phyloP scores from a whole-genome alignment of 768 basidiomycete genomes.

The Mycena chlorophos region DNA sequence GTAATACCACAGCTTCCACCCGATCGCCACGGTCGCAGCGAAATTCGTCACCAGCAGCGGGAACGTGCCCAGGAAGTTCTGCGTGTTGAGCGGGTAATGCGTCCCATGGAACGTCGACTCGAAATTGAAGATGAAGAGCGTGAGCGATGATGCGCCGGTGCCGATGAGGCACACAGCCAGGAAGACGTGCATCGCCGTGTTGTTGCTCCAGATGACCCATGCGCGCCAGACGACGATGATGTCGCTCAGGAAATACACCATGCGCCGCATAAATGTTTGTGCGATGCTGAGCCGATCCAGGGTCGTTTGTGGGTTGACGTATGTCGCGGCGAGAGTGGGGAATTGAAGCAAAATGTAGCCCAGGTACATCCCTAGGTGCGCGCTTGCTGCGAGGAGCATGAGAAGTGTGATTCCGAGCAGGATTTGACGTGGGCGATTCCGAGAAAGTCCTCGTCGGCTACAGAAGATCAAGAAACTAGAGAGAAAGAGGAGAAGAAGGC shows the following conservation, averaged over 20 bases:
- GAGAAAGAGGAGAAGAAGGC: background rate
- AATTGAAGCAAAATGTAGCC: background rate
- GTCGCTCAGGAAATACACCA: conserved; percentile 23
- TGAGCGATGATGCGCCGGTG: conserved; percentile 12
- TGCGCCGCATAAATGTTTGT: background rate
- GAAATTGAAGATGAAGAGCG: background rate
- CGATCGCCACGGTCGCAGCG: conserved; percentile 13
- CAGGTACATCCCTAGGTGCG: conserved; percentile 1
- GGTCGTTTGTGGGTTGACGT: background rate
- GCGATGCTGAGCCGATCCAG: background rate
- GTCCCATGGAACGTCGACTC: background rate
- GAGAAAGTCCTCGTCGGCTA: conserved; percentile 1
- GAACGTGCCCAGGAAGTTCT: conserved; percentile 2
- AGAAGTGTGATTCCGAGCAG: background rate
- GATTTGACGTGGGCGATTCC: background rate
- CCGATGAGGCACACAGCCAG: conserved; percentile 16
- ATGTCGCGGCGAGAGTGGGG: conserved; percentile 1
- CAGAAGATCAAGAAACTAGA: background rate
- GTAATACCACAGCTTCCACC: conserved; percentile 15
- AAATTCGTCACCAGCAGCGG: conserved; percentile 18
- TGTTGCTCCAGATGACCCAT: conserved; percentile 22
- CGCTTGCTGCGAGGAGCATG: conserved; percentile 2
- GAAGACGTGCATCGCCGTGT: conserved; percentile 7
- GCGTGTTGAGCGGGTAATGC: conserved; percentile 1
- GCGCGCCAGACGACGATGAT: conserved; percentile 25